phyloP scores from a whole-genome alignment of 2,329 filamentous ascomycete genomes.

The Pseudomassariella vexata region DNA sequence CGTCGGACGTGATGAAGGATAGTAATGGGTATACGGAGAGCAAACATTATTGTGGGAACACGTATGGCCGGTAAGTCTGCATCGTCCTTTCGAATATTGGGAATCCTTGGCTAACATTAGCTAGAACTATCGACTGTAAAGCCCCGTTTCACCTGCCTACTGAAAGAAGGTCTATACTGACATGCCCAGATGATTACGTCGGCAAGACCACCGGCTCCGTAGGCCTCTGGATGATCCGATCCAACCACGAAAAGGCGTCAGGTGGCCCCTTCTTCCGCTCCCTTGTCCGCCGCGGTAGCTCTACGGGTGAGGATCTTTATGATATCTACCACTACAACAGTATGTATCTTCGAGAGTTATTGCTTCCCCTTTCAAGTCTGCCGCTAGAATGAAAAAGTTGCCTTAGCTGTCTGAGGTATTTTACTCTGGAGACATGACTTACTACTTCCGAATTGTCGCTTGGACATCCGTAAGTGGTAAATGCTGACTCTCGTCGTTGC shows the following conservation, averaged over 20 bases:
- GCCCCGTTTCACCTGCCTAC: too few species aligned
- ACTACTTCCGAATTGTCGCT: too few species aligned
- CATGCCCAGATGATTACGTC: conserved; percentile 27
- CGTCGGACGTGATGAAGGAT: conserved; percentile 21
- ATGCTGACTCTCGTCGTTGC: too few species aligned
- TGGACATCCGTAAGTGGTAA: too few species aligned
- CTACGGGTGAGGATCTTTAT: conserved; percentile 31
- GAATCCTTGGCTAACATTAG: neutral
- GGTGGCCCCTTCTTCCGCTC: conserved; percentile 32
- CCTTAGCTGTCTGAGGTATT: too few species aligned
- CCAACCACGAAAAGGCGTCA: conserved; percentile 34
- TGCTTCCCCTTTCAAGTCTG: neutral
- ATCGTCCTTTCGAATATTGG: neutral
- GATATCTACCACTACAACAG: conserved; percentile 36
- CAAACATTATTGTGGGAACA: conserved; percentile 32
- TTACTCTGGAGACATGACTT: too few species aligned
- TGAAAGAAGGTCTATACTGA: neutral
- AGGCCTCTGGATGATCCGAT: conserved; percentile 31
- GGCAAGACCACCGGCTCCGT: conserved; percentile 28
- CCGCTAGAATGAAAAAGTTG: conserved; percentile 13
- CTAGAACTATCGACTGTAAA: too few species aligned
- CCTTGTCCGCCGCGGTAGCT: conserved; percentile 28
- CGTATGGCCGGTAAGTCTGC: conserved; percentile 25
- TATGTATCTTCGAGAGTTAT: too few species aligned
- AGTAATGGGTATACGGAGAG: conserved; percentile 27